Percentiles rank a stretch among this genome's conserved stretches.
These are phyloP conservation scores for Acer campestre DNA, from an alignment of 345 rosid genomes.

Conservation along the genomic window DNA sequence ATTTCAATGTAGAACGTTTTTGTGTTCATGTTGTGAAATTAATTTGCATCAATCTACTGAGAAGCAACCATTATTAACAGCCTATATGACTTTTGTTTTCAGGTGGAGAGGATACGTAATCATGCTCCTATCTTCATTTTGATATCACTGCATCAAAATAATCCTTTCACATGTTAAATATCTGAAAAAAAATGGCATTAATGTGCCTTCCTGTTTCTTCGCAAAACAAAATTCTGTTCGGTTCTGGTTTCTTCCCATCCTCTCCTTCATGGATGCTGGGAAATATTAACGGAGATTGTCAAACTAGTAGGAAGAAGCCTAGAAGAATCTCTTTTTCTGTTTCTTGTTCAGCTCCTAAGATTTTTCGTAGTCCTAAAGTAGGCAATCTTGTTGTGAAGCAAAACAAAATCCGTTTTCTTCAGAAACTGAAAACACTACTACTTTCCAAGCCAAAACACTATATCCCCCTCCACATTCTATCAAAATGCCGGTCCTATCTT, in stretches of 20 bases:
- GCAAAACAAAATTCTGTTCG: constrained; percentile 30
- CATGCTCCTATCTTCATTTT: no score
- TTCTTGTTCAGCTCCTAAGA: constrained; percentile 57
- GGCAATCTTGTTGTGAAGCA: constrained; percentile 72
- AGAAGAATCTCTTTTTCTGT: constrained; percentile 23
- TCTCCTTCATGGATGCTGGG: constrained; percentile 11
- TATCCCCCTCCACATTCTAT: constrained; percentile 69
- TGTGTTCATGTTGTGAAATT: not conserved
- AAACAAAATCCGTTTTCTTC: constrained; percentile 73
- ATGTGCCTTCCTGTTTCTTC: constrained; percentile 24
- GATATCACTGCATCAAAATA: no score
- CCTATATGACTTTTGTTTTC: not conserved
- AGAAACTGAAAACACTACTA: constrained; percentile 74
- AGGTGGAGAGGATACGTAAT: no score
- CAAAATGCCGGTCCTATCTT: constrained; percentile 77
- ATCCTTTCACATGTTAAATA: no score
- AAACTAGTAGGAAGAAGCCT: constrained; percentile 27
- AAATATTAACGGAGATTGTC: constrained; percentile 17
- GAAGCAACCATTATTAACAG: not conserved
- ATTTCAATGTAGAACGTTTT: not conserved
- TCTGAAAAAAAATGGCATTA: no score
- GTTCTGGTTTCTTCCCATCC: constrained; percentile 40
- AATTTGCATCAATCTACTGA: not conserved
- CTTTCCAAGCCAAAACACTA: constrained; percentile 83
- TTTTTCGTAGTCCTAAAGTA: constrained; percentile 61